Base-by-base conservation (phyloP, 1,284 basidiomycete genomes). In the Hemileia vastatrix region DNA sequence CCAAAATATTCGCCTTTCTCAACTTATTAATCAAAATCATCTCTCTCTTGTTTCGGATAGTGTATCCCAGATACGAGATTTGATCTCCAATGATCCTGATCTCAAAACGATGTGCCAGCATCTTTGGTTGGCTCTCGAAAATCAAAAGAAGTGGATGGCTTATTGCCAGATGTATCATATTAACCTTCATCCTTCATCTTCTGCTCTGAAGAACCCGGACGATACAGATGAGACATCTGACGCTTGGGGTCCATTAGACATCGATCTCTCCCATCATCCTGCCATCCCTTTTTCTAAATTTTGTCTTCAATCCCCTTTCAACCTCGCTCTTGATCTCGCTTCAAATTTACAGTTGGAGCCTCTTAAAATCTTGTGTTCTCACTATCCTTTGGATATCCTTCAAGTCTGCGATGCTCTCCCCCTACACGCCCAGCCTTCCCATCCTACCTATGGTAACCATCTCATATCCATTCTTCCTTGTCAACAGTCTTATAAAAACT, bases 381-480 rank as follows among this genome's bases (percentile, higher is more conserved):
- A 56, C 13, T n/a, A 43, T 23, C 18, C 33, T 13, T 11, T 63
- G 9, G 47, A 56, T 56, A 44, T 19, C 18, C 33, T 43, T 3
- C 43, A 18, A 21, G 11, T 63, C 6, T 63, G 45, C 27, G 60
- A 56, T 43, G 48, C 44, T 19, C 55, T 63, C 43, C 60, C 60
- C 50, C 51, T 63, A 31, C 54, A 63, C 31, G 60, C 60, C 18
- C 53, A 53, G 8, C 60, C 60, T 19, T 49, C 40, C 54, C 47
- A 63, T 51, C 23, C 47, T 23, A 54, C 49, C 33, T 52, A 63
- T 52, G 60, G 60, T 11, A n/a, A 54, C 40, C 53, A 63, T 27
- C 47, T 63, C 1, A 63, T 63, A 21, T 44, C 53, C 40, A 24
- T 63, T 32, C 27, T 63, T n/a, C 60, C 60, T 15, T 54, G 60